Conservation (phyloP, 768 basidiomycete species). For the Boletus bicolor region DNA sequence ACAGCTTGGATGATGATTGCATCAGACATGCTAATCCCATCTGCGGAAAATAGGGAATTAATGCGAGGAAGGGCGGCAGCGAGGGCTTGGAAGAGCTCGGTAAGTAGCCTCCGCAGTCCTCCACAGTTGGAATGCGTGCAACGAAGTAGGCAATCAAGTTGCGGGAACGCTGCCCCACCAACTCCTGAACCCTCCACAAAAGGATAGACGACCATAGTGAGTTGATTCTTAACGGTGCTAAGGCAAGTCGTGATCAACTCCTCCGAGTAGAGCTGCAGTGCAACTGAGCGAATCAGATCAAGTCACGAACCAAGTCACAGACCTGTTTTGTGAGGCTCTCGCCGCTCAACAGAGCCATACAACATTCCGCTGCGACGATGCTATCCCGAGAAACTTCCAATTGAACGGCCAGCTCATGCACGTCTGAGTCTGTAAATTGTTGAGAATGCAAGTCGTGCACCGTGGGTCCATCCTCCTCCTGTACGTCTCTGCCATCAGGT, state of each 20-base stretch:
- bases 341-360: constrained; percentile 70
- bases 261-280: constrained; percentile 80
- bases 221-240: constrained; percentile 70
- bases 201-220: constrained; percentile 78
- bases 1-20: constrained; percentile 88
- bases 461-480: background rate
- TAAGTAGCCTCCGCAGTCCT: constrained; percentile 46
- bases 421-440: constrained; percentile 43
- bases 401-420: constrained; percentile 47
- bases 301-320: constrained; percentile 14
- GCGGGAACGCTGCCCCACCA: constrained; percentile 39
- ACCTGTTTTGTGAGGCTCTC: constrained; percentile 88
- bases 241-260: constrained; percentile 85
- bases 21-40: constrained; percentile 75
- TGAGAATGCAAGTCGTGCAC: constrained; percentile 13
- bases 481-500: constrained; percentile 2
- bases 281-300: background rate
- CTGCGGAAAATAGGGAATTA: constrained; percentile 67
- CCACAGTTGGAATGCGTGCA: constrained; percentile 34
- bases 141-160: constrained; percentile 52
- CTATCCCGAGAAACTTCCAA: constrained; percentile 69
- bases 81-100: constrained; percentile 71
- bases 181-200: constrained; percentile 70
- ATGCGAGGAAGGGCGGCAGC: constrained; percentile 72
- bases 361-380: constrained; percentile 80